Evolutionary conservation across 768 basidiomycete species (phyloP), one percentile per base, ranked within the genome.

Genomic region (Lactarius hatsudake): DNA sequence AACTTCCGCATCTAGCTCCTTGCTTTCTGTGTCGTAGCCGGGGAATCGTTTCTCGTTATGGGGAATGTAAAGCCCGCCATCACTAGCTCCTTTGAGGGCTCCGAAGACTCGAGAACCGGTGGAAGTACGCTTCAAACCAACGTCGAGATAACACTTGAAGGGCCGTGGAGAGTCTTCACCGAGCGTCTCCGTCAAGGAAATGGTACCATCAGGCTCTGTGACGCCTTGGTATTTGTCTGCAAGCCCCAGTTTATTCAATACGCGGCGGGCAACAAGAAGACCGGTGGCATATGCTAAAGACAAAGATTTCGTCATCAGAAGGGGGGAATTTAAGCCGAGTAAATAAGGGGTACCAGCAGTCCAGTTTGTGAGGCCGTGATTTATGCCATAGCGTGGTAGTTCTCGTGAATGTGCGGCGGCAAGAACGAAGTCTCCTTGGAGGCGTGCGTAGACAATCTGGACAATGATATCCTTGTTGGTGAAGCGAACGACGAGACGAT

Each of bases 61-160:
- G 73, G 97, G 97, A 72, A 99, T 93, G 83, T 87, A 96, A 80
- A 99, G 88, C 71, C 97, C 97, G 75, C 97, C 97, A 75, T 99
- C 97, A 61, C 88, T 90, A 18, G 97, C 97, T 76, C 97, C 97
- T 84, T 99, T 98, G 86, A 98, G 86, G 67, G 96, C 97, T 79
- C 94, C 97, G 75, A 99, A 99, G 55, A 99, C 87, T 77, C 97
- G 94, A 70, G 93, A 89, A 75, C 97, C 97, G 59, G 97, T 98
- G 62, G 96, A 96, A 54, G 97, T 99, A 74, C 96, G 93, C 81
- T 89, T 94, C 75, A 99, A 86, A 80, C 97, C 97, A 78, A 97
- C 96, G 77, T 98, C 97, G 74, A 99, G 94, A 85, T 91, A 99
- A 75, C 86, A 87, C 81, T 98, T 99, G 88, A 99, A 99, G n/a